Percentiles rank a stretch among this genome's conserved stretches.
Evolutionary conservation across 1,284 basidiomycete genomes (phyloP).

Genomic region (Ganoderma lingzhi): DNA sequence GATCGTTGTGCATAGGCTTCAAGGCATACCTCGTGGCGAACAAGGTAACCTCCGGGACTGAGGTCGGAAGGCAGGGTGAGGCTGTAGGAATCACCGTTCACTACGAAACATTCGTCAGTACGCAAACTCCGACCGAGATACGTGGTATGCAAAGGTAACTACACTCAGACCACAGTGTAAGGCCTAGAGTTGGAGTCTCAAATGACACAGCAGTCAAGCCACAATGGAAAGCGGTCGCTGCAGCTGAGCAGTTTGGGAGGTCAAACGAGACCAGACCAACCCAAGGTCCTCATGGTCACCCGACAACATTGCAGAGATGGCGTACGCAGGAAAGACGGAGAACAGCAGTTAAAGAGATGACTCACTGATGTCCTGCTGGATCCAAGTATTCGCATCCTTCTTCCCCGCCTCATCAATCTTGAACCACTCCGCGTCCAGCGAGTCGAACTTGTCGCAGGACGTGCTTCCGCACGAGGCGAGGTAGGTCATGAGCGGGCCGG

Average conservation of each 20-base stretch:
- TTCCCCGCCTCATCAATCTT: conserved; percentile 63
- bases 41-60: conserved; percentile 69
- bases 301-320: too few relatives aligned
- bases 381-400: conserved; percentile 50
- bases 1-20: background rate
- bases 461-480: conserved; percentile 67
- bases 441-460: conserved; percentile 67
- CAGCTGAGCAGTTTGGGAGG: too few relatives aligned
- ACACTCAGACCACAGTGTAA: too few relatives aligned
- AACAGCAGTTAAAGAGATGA: background rate
- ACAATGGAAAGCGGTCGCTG: too few relatives aligned
- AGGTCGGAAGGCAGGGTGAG: conserved; percentile 64
- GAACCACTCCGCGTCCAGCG: conserved; percentile 71
- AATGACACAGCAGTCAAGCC: too few relatives aligned
- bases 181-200: too few relatives aligned
- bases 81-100: conserved; percentile 48
- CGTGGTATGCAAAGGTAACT: too few relatives aligned
- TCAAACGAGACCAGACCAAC: too few relatives aligned
- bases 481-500: conserved; percentile 77
- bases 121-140: background rate
- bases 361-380: conserved; percentile 49
- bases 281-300: too few relatives aligned
- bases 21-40: conserved; percentile 62
- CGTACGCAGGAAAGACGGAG: too few relatives aligned
- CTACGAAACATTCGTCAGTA: conserved; percentile 34